Base-by-base conservation (phyloP, 352 stramenopile species). In the Phytophthora aleatoria region DNA sequence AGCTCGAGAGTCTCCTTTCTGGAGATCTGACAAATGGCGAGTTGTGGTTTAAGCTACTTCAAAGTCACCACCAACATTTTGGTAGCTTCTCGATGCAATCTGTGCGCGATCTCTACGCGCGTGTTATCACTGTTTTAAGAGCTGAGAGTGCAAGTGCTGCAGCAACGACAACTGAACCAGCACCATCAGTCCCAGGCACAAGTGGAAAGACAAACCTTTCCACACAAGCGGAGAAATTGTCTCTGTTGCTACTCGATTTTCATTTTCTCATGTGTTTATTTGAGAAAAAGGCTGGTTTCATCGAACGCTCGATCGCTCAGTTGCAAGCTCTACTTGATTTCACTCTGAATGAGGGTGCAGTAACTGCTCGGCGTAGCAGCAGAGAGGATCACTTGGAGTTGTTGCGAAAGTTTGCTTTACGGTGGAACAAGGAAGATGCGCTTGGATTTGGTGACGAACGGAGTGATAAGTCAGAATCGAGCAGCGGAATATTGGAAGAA, bases 41-140 rank as follows among this genome's bases (percentile, higher is more conserved):
- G 6, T 51, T 93, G 27, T 96, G 87, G 87, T 24, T 75, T 16
- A 81, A 81, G 26, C 50, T 92, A 35, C 38, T 96, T 10, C 52
- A 75, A 39, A 69, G 41, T 48, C 67, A 57, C 1, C 79, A 86
- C 27, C 77, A 92, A 54, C 79, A 85, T 13, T 96, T 94, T 67
- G 69, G 79, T 24, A 76, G 51, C 30, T 96, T 96, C 54, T 90
- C 81, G 1, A 75, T 94, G 61, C 69, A 85, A 6, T 69, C 77
- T 44, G 49, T 91, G 16, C 85, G 85, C 9, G 78, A 96, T 30
- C 43, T 90, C 24, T 94, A 85, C 52, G 87, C 85, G 20, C 79
- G 87, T 8, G 73, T 90, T 30, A 45, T 92, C 15, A 59, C 73
- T 16, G 68, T 91, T 26, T 61, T 91, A 28, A 70, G 71, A 58